Conservation (phyloP, 1,284 basidiomycete species). For the Moesziomyces aphidis region DNA sequence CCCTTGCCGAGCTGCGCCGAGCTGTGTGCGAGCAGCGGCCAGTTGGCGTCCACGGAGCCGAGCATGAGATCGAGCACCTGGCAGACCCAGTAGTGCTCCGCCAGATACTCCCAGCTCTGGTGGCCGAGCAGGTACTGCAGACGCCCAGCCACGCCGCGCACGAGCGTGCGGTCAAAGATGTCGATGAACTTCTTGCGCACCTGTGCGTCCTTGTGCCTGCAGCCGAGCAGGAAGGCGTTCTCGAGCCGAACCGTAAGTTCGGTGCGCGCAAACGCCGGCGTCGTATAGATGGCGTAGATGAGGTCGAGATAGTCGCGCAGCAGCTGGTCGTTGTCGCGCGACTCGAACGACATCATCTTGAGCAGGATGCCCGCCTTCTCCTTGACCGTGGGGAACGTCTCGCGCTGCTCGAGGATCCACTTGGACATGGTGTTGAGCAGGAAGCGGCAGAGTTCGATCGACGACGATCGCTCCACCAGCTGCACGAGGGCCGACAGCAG, state of each 20-base stretch:
- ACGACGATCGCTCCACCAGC: constrained; percentile 93
- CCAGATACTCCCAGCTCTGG: constrained; percentile 94
- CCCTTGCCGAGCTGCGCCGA: constrained; percentile 30
- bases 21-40: constrained; percentile 45
- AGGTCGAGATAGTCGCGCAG: constrained; percentile 89
- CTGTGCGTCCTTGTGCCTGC: constrained; percentile 81
- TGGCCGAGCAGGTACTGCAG: constrained; percentile 91
- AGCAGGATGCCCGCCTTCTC: constrained; percentile 91
- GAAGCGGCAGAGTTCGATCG: constrained; percentile 81
- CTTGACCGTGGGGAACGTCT: constrained; percentile 82
- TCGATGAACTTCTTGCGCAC: constrained; percentile 90
- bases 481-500: constrained; percentile 80
- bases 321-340: constrained; percentile 76
- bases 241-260: constrained; percentile 95
- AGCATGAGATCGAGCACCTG: constrained; percentile 90
- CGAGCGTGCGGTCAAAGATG: constrained; percentile 88
- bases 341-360: constrained; percentile 90
- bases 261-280: constrained; percentile 84
- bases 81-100: constrained; percentile 95
- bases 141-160: constrained; percentile 82
- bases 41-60: constrained; percentile 70
- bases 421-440: constrained; percentile 87
- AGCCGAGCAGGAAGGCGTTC: constrained; percentile 91
- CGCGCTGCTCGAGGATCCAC: constrained; percentile 79
- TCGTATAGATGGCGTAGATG: constrained; percentile 94